phyloP scores from a whole-genome alignment of 176 grass and related monocot genomes.

The Oropetium thomaeum region DNA sequence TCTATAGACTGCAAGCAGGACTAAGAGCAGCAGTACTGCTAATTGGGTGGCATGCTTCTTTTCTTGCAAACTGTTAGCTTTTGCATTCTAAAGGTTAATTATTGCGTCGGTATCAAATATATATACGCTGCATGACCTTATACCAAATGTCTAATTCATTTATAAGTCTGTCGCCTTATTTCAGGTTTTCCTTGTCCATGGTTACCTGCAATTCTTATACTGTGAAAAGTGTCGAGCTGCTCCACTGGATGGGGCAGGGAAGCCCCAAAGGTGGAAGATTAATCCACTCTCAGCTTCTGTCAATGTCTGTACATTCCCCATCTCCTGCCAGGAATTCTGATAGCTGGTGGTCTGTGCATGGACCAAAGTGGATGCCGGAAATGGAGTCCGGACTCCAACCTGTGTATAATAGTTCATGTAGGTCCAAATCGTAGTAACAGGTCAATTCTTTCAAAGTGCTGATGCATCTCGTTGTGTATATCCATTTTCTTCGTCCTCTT shows the following conservation, averaged over 20 bases:
- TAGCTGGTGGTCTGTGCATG: conserved; percentile 49
- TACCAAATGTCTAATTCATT: conserved; percentile 1
- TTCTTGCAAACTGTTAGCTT: conserved; percentile 67
- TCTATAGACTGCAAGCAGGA: conserved; percentile 70
- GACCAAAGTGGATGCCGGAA: conserved; percentile 51
- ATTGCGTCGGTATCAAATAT: not conserved
- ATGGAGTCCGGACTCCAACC: conserved; percentile 49
- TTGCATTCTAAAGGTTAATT: conserved; percentile 55
- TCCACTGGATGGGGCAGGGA: conserved; percentile 41
- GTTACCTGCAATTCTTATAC: conserved; percentile 44
- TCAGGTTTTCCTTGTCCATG: conserved; percentile 47
- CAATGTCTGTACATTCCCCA: conserved; percentile 57
- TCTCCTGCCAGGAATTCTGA: conserved; percentile 51
- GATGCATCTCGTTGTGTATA: conserved; percentile 43
- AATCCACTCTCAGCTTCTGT: conserved; percentile 42
- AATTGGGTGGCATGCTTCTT: conserved; percentile 62
- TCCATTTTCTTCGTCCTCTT: conserved; percentile 20
- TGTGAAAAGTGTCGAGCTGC: conserved; percentile 43
- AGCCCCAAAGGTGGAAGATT: conserved; percentile 31
- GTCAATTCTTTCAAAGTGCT: conserved; percentile 44
- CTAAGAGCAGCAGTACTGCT: conserved; percentile 60
- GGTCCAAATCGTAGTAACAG: conserved; percentile 50
- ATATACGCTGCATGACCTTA: too few species aligned
- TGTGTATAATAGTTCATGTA: conserved; percentile 60
- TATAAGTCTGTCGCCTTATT: not conserved